Percentiles rank a stretch among this genome's conserved stretches.
Conservation (phyloP, 2,329 filamentous ascomycete genomes). For the Epichloe brachyelytri region DNA sequence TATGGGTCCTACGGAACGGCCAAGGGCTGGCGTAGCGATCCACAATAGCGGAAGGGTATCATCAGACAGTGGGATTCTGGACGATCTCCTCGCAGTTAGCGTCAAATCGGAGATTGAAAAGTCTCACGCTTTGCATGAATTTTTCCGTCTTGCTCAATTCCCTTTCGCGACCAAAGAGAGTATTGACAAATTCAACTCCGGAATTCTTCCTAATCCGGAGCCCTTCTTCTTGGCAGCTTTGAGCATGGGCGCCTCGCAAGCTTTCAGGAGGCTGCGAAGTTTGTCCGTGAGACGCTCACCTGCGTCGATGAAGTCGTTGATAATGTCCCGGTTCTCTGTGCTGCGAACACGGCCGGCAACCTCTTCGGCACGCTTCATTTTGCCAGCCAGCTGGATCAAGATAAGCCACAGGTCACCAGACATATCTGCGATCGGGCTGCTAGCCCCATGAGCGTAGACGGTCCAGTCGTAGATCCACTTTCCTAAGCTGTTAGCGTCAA, state of each 20-base stretch:
- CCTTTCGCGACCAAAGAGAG: conserved; percentile 83
- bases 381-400: conserved; percentile 84
- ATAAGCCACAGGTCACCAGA: conserved; percentile 93
- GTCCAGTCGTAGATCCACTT: conserved; percentile 99
- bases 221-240: conserved; percentile 68
- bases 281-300: conserved; percentile 79
- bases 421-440: conserved; percentile 75
- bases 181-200: conserved; percentile 89
- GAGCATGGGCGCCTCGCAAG: conserved; percentile 92
- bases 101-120: conserved; percentile 91
- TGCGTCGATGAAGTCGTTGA: conserved; percentile 81
- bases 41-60: neutral
- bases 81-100: conserved; percentile 92
- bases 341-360: conserved; percentile 58
- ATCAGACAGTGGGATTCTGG: conserved; percentile 41
- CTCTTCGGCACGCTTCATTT: conserved; percentile 84
- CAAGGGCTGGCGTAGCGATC: neutral
- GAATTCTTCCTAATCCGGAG: conserved; percentile 66
- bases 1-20: neutral
- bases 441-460: conserved; percentile 73
- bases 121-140: conserved; percentile 76
- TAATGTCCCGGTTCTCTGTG: conserved; percentile 61
- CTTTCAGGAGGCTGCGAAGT: conserved; percentile 75
- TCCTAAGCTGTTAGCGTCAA: conserved; percentile 91
- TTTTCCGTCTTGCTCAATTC: conserved; percentile 84